Conservation (phyloP, 331 rosid species). For the Pyrus hybrid region DNA sequence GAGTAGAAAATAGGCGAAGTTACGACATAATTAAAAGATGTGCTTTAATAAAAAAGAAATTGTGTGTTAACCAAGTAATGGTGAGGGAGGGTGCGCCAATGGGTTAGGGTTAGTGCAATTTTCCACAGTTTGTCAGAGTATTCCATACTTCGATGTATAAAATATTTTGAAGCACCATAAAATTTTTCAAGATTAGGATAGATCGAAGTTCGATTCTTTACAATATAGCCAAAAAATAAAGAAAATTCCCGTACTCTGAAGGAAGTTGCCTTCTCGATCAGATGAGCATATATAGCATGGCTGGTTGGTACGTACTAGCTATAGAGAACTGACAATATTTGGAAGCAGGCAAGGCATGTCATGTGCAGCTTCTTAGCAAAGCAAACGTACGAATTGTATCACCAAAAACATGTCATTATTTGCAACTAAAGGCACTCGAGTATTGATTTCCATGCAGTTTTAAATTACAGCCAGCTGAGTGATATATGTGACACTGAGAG, state of each 20-base stretch:
- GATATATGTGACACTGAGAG: not conserved
- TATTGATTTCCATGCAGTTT: not conserved
- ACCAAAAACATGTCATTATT: not conserved
- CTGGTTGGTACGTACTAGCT: not conserved
- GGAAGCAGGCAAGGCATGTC: not conserved
- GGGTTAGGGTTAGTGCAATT: not conserved
- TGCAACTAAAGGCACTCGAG: not conserved
- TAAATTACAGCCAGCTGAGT: not conserved
- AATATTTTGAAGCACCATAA: no score
- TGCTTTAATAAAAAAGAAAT: no score
- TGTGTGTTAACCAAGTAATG: no score
- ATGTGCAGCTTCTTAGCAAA: not conserved
- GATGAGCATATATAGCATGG: not conserved
- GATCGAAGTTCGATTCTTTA: not conserved
- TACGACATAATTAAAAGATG: no score
- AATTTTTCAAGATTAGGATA: no score
- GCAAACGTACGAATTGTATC: not conserved
- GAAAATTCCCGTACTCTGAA: not conserved
- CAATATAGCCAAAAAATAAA: not conserved
- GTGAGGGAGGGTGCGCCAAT: not conserved
- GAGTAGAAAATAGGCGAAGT: no score
- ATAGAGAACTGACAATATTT: slow-evolving; percentile 2
- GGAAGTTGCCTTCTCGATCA: slow-evolving; percentile 4
- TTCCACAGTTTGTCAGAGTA: no score
- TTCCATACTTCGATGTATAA: no score